These are phyloP conservation scores for Tillandsia leiboldiana DNA, from an alignment of 176 grass and related monocot genomes.

Conservation along the genomic window DNA sequence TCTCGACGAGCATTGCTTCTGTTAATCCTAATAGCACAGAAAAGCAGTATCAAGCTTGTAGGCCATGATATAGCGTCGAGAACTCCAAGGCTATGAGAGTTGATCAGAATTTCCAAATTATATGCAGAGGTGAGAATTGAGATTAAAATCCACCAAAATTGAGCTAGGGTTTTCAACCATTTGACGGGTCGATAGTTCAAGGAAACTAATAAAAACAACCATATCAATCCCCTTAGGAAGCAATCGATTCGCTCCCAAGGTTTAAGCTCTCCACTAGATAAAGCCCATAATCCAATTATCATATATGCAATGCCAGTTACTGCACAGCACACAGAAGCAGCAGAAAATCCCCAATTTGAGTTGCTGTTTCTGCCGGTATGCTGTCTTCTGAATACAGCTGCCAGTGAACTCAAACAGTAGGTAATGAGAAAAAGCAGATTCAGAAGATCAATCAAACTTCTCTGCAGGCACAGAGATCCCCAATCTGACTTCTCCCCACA, in stretches of 20 bases:
- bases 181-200: constrained; percentile 29
- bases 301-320: constrained; percentile 22
- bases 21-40: constrained; percentile 20
- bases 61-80: constrained; percentile 44
- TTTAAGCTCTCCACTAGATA: not conserved
- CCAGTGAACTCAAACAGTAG: constrained; percentile 27
- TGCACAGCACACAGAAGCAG: constrained; percentile 27
- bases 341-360: constrained; percentile 5
- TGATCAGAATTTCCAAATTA: constrained; percentile 27
- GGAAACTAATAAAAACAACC: constrained; percentile 37
- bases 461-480: constrained; percentile 32
- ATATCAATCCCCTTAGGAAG: constrained; percentile 30
- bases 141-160: constrained; percentile 43
- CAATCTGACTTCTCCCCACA: constrained; percentile 5
- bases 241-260: constrained; percentile 6
- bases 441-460: constrained; percentile 22
- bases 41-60: constrained; percentile 23
- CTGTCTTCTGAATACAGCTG: constrained; percentile 18
- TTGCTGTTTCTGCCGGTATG: not conserved
- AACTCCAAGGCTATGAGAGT: constrained; percentile 5
- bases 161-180: constrained; percentile 13
- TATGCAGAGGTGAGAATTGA: constrained; percentile 28
- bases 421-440: constrained; percentile 31
- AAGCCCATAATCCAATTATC: constrained; percentile 17
- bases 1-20: not conserved